These are phyloP conservation scores for Alectoria sarmentosa DNA, from an alignment of 495 filamentous ascomycete genomes.

Conservation along the genomic window DNA sequence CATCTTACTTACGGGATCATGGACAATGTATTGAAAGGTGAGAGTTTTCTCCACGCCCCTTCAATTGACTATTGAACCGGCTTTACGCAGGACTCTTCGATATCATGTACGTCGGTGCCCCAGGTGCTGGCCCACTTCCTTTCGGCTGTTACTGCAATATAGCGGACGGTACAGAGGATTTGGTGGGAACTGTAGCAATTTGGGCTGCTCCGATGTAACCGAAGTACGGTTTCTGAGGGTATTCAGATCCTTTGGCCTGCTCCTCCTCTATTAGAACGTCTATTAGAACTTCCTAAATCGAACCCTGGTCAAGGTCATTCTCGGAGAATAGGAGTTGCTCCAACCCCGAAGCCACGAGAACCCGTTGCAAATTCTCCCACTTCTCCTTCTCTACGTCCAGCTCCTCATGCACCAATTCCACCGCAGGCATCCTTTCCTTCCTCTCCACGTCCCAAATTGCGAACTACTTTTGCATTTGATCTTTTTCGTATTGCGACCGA, in stretches of 20 bases:
- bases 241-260: not conserved
- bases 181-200: not conserved
- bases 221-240: not conserved
- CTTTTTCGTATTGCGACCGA: not conserved
- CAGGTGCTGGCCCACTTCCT: not conserved
- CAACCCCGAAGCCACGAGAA: not conserved
- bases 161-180: not conserved
- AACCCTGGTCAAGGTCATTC: not conserved
- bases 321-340: not conserved
- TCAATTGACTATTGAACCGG: not conserved
- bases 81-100: not conserved
- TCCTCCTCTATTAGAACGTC: not conserved
- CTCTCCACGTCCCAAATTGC: not conserved
- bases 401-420: not conserved
- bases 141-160: slow-evolving; percentile 3
- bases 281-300: not conserved
- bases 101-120: not conserved
- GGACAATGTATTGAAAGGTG: not conserved
- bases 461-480: not conserved
- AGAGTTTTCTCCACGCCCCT: not conserved
- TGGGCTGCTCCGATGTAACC: not conserved
- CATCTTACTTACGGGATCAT: not conserved
- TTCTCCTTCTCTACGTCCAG: slow-evolving; percentile 1
- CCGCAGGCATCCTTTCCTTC: not conserved
- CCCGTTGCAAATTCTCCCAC: not conserved